Conservation (phyloP, 768 basidiomycete species). For the Mycena alexandri region DNA sequence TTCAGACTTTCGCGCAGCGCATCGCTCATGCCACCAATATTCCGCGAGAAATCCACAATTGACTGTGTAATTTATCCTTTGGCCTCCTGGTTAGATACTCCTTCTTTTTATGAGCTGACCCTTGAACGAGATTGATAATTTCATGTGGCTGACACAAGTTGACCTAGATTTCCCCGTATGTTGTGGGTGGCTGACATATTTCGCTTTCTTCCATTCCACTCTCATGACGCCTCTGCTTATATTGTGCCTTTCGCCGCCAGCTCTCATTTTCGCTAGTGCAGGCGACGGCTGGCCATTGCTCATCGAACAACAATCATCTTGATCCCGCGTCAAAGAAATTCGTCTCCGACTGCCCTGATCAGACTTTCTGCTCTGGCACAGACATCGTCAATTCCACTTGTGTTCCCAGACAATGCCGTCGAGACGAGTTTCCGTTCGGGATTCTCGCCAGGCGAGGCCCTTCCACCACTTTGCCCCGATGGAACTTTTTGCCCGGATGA, state of each 20-base stretch:
- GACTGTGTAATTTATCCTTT: no score
- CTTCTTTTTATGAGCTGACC: no score
- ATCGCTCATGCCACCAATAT: no score
- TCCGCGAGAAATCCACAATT: neutral
- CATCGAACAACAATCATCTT: conserved; percentile 61
- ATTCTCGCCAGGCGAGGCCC: conserved; percentile 48
- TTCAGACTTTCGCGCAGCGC: no score
- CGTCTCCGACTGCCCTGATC: conserved; percentile 71
- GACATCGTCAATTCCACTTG: conserved; percentile 57
- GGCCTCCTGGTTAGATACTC: no score
- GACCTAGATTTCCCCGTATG: neutral
- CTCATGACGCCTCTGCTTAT: conserved; percentile 21
- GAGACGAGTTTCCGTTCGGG: conserved; percentile 74
- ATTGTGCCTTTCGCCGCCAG: neutral
- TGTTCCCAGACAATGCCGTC: conserved; percentile 65
- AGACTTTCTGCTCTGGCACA: conserved; percentile 64
- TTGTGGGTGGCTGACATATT: conserved; percentile 19
- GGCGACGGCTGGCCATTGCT: conserved; percentile 47
- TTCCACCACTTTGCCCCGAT: conserved; percentile 66
- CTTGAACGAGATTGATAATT: no score
- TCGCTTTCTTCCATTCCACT: neutral
- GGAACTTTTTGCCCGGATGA: conserved; percentile 79
- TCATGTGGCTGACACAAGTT: conserved; percentile 8
- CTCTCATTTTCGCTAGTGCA: conserved; percentile 1
- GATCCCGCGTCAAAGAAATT: conserved; percentile 69